A percentile compares a stretch with the other conserved stretches of the same genome.
Conservation (phyloP, 192 early-diverging fungal genomes). For the Podochytrium sp. region DNA sequence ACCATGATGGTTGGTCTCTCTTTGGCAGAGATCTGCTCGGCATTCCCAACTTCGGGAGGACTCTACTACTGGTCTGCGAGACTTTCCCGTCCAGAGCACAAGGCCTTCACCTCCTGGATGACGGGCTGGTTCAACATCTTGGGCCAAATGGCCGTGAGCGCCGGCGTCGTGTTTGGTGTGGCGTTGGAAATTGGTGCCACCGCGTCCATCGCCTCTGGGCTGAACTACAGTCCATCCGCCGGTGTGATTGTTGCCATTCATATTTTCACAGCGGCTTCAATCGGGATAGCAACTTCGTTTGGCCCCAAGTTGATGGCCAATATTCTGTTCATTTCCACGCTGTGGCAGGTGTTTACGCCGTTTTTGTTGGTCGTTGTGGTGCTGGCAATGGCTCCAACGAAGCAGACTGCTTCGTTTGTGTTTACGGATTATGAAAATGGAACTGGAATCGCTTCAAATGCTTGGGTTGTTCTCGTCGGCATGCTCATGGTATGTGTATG, state of each 20-base stretch:
- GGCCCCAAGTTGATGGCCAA: slow-evolving; percentile 28
- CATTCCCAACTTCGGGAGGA: slow-evolving; percentile 38
- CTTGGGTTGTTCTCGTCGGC: slow-evolving; percentile 40
- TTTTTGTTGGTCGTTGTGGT: slow-evolving; percentile 39
- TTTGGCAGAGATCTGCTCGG: slow-evolving; percentile 47
- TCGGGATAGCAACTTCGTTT: slow-evolving; percentile 28
- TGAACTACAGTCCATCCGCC: slow-evolving; percentile 13
- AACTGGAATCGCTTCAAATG: slow-evolving; percentile 27
- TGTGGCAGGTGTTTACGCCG: slow-evolving; percentile 37
- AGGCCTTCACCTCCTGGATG: slow-evolving; percentile 37
- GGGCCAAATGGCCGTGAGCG: slow-evolving; percentile 37
- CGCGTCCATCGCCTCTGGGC: slow-evolving; percentile 18
- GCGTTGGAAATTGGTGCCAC: slow-evolving; percentile 27
- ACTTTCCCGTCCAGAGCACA: slow-evolving; percentile 28
- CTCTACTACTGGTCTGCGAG: slow-evolving; percentile 39
- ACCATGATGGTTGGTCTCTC: slow-evolving; percentile 31
- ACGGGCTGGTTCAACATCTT: slow-evolving; percentile 45
- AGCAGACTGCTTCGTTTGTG: slow-evolving; percentile 28
- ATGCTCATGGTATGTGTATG: slow-evolving; percentile 32
- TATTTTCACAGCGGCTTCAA: slow-evolving; percentile 1
- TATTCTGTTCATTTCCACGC: slow-evolving; percentile 38
- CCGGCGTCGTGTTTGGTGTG: slow-evolving; percentile 27
- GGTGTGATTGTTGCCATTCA: slow-evolving; percentile 23
- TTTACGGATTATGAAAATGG: slow-evolving; percentile 40
- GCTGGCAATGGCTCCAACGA: slow-evolving; percentile 32